phyloP scores from a whole-genome alignment of 2,329 filamentous ascomycete species.

The Sporothrix mexicana region DNA sequence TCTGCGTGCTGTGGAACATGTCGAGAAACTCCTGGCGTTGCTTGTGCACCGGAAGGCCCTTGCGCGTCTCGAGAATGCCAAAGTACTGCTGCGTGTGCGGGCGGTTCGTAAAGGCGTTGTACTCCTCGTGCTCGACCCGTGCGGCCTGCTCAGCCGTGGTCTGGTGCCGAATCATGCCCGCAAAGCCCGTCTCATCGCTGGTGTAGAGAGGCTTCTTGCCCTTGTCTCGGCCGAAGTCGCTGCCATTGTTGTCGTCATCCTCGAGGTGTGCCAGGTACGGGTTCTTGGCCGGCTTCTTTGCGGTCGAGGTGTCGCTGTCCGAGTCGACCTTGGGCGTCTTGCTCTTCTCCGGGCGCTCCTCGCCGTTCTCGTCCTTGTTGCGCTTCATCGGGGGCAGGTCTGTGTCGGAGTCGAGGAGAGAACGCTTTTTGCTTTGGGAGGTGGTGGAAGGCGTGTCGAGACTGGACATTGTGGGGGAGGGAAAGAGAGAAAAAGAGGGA shows the following conservation, averaged over 20 bases:
- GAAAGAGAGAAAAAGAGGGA: conserved; percentile 18
- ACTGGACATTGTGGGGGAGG: conserved; percentile 31
- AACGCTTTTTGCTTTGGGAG: conserved; percentile 27
- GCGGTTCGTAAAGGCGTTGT: conserved; percentile 83
- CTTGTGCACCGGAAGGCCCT: conserved; percentile 87
- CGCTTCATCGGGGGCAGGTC: conserved; percentile 43
- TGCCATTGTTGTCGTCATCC: conserved; percentile 51
- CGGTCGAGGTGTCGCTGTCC: conserved; percentile 30
- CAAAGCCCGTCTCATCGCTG: conserved; percentile 52
- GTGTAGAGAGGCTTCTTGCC: conserved; percentile 4
- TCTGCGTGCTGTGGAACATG: conserved; percentile 91
- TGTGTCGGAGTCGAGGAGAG: conserved; percentile 15
- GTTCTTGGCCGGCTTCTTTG: conserved; percentile 59
- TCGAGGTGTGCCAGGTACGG: conserved; percentile 90
- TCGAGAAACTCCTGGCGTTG: conserved; percentile 94
- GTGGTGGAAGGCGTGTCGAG: conserved; percentile 6
- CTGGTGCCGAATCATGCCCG: conserved; percentile 74
- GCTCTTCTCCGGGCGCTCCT: conserved; percentile 33
- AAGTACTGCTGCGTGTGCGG: conserved; percentile 85
- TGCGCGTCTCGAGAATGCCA: conserved; percentile 80
- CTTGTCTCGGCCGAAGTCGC: conserved; percentile 35
- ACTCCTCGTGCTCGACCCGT: conserved; percentile 76
- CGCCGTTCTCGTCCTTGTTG: conserved; percentile 39
- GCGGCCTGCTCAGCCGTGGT: conserved; percentile 79
- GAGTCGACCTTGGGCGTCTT: conserved; percentile 32